These are phyloP conservation scores for Kentomonas sorsogonicus DNA, from an alignment of 208 protist species.

Conservation along the genomic window DNA sequence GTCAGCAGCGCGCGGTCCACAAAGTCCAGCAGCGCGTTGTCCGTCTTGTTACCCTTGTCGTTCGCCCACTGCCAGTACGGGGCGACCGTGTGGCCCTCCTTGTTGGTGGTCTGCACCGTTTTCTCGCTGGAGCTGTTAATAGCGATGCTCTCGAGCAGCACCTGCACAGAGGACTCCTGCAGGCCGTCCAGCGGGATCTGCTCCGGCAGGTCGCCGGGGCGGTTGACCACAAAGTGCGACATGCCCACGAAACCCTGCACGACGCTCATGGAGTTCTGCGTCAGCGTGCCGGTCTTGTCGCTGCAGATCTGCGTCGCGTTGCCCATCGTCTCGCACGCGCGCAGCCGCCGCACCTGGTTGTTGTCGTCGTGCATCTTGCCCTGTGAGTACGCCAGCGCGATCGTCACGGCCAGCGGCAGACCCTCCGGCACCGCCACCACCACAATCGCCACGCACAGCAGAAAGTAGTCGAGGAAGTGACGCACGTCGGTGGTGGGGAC, in stretches of 20 bases:
- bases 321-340: constrained; percentile 98
- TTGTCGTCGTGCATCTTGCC: constrained; percentile 98
- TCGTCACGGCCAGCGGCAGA: constrained; percentile 96
- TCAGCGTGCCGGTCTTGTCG: constrained; percentile 99
- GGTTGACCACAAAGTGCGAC: constrained; percentile 36
- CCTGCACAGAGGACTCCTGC: constrained; percentile 1
- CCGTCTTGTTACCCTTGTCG: constrained; percentile 85
- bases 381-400: constrained; percentile 97
- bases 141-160: constrained; percentile 43
- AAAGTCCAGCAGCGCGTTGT: constrained; percentile 80
- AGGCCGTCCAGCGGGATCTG: constrained; percentile 22
- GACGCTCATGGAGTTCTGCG: constrained; percentile 97
- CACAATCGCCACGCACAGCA: constrained; percentile 94
- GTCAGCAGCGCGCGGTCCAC: constrained; percentile 43
- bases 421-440: constrained; percentile 98
- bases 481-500: constrained; percentile 15
- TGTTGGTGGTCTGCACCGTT: constrained; percentile 28
- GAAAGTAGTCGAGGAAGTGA: constrained; percentile 77
- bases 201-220: constrained; percentile 49
- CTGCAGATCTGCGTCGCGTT: constrained; percentile 96
- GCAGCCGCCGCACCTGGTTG: constrained; percentile 96
- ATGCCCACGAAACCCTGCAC: constrained; percentile 78
- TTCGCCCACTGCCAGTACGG: constrained; percentile 56
- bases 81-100: constrained; percentile 24
- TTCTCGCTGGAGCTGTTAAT: constrained; percentile 83